A percentile compares a stretch with the other conserved stretches of the same genome.
Conservation (phyloP, 768 basidiomycete species). For the Boletellus ananiceps region DNA sequence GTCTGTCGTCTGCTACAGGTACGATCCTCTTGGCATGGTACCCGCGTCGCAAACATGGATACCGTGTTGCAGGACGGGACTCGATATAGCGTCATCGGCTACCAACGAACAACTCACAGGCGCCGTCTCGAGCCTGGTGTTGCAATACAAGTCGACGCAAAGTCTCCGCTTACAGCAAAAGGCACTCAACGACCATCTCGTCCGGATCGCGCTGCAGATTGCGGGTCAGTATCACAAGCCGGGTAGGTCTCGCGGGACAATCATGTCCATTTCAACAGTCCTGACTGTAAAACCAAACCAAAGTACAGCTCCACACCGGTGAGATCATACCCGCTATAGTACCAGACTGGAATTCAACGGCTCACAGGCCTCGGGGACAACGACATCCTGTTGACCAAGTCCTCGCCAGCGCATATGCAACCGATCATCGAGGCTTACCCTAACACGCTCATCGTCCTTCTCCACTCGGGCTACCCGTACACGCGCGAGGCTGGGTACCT, state of each 20-base stretch:
- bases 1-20: slow-evolving; percentile 67
- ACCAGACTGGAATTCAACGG: neutral
- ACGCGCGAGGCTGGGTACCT: slow-evolving; percentile 77
- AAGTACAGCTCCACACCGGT: slow-evolving; percentile 82
- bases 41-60: neutral
- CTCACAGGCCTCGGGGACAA: slow-evolving; percentile 59
- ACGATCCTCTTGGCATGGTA: neutral
- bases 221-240: slow-evolving; percentile 55
- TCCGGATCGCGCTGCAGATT: slow-evolving; percentile 49
- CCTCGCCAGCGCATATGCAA: slow-evolving; percentile 67
- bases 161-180: slow-evolving; percentile 57
- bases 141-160: slow-evolving; percentile 33
- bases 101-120: slow-evolving; percentile 28
- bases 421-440: slow-evolving; percentile 62
- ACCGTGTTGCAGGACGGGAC: slow-evolving; percentile 46
- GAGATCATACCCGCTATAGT: neutral
- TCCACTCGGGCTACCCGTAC: slow-evolving; percentile 77
- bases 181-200: slow-evolving; percentile 61
- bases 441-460: slow-evolving; percentile 55
- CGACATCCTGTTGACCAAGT: slow-evolving; percentile 53
- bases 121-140: slow-evolving; percentile 30
- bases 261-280: neutral
- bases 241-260: slow-evolving; percentile 35
- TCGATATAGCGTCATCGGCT: slow-evolving; percentile 42
- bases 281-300: neutral